Base-by-base conservation (phyloP, 257 asterid genomes). In the Rhazya stricta region DNA sequence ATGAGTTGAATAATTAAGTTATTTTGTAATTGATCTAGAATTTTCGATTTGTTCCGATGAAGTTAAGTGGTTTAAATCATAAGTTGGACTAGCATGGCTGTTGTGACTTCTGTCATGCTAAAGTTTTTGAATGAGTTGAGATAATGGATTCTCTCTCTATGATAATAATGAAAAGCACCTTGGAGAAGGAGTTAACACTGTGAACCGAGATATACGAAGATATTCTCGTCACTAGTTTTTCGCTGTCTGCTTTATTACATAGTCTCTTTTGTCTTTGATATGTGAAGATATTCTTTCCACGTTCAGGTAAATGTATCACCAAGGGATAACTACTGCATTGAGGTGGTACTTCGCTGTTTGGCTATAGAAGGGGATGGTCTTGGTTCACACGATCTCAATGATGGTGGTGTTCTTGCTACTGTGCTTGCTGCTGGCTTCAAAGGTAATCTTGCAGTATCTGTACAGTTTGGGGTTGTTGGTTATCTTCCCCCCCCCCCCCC, bases 381-480 rank as follows among this genome's bases (percentile, higher is more conserved):
- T 83, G 99, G 98, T 78, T 70, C 78, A 62, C 96, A 92, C 66
- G 85, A 88, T 72, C 89, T 80, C 76, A 85, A 89, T 73, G 96
- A 95, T 88, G 99, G 99, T 73, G 98, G 99, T 57, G 67, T 95
- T 83, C 91, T 95, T 71, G 93, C 93, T 67, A 84, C 82, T 37
- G 86, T 91, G 81, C 81, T 92, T 83, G 93, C 97, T 0, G 89
- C 98, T 82, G 96, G 99, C 81, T 87, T 92, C 88, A 95, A 95
- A 91, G 99, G 99, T 92, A 81, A 67, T 42, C 46, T 56, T 56
- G 15, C 63, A 12, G 37, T 77, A 32, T 10, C 32, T 56, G 57
- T 65, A 50, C 56, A 11, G 15, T 30, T 13, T 50, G 18, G 18
- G n/a, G n/a, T n/a, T n/a, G n/a, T n/a, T n/a, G n/a, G 5, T 50